Evolutionary conservation across 2,329 filamentous ascomycete genomes (phyloP).

Genomic region (Fusarium pseudograminearum): DNA sequence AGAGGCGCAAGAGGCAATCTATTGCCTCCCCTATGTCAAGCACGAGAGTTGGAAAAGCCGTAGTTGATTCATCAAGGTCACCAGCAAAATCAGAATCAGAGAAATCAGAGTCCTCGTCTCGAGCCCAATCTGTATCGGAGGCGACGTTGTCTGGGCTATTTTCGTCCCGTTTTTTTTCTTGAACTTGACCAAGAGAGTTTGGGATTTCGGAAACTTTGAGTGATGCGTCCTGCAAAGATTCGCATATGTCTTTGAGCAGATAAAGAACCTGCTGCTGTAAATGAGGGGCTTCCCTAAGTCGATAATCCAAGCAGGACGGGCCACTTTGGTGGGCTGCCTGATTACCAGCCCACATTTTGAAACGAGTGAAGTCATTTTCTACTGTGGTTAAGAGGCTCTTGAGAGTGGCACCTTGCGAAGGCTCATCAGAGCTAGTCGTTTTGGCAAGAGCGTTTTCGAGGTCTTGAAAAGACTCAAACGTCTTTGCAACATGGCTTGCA

Average conservation of each 20-base stretch:
- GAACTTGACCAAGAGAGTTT: too few relatives aligned
- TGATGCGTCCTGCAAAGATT: conserved; percentile 12
- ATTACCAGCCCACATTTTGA: conserved; percentile 43
- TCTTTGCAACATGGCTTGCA: background rate
- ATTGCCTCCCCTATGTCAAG: conserved; percentile 46
- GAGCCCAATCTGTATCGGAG: fast-evolving
- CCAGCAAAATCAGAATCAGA: background rate
- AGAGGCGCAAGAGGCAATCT: conserved; percentile 52
- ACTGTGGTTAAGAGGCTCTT: fast-evolving
- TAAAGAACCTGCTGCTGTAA: conserved; percentile 36
- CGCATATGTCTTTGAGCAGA: conserved; percentile 38
- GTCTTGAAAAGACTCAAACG: background rate
- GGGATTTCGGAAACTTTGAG: fast-evolving
- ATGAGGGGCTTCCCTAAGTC: conserved; percentile 38
- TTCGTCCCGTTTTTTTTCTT: fast-evolving
- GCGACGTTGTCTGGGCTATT: background rate
- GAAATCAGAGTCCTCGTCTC: background rate
- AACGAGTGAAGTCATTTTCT: conserved; percentile 4
- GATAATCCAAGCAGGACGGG: conserved; percentile 30
- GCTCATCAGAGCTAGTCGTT: fast-evolving
- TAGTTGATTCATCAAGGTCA: fast-evolving
- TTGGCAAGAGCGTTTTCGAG: background rate
- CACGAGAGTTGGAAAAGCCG: conserved; percentile 8
- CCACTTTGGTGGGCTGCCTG: conserved; percentile 33
- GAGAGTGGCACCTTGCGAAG: fast-evolving